phyloP scores from a whole-genome alignment of 23 red algal species.

The Gracilariopsis chorda region DNA sequence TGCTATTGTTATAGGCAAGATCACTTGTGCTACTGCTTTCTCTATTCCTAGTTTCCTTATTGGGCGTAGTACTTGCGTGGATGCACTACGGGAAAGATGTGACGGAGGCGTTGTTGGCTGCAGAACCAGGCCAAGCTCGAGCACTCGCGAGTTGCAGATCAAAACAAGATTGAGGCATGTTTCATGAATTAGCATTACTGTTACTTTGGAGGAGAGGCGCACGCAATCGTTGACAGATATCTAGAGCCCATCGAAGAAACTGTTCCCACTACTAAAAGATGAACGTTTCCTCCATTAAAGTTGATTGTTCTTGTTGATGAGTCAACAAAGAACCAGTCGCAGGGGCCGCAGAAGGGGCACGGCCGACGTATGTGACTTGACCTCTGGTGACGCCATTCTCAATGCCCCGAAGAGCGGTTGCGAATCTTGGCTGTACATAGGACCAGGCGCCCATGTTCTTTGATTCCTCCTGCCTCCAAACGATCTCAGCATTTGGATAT shows the following conservation, averaged over 20 bases:
- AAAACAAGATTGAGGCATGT: not conserved
- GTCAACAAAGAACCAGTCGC: slow-evolving; percentile 80
- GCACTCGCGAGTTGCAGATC: not conserved
- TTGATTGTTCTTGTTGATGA: slow-evolving; percentile 78
- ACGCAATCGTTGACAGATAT: not conserved
- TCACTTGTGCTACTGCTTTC: not conserved
- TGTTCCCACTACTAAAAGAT: not conserved
- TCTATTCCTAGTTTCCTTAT: slow-evolving; percentile 8
- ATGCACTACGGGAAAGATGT: slow-evolving; percentile 19
- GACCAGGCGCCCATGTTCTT: slow-evolving; percentile 99
- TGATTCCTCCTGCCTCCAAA: slow-evolving; percentile 97
- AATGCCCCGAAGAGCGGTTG: slow-evolving; percentile 75
- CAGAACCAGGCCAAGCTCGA: not conserved
- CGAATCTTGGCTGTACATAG: slow-evolving; percentile 91
- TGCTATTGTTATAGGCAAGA: not conserved
- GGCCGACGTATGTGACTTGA: slow-evolving; percentile 76
- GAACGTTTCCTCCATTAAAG: slow-evolving; percentile 66
- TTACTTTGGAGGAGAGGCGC: not conserved
- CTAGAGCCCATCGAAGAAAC: not conserved
- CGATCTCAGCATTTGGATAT: slow-evolving; percentile 91
- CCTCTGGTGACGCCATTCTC: slow-evolving; percentile 43
- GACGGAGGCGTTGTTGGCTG: not conserved
- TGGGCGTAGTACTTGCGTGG: slow-evolving; percentile 10
- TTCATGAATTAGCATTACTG: not conserved
- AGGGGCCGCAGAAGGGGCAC: slow-evolving; percentile 88